A percentile compares a stretch with the other conserved stretches of the same genome.
phyloP scores from a whole-genome alignment of 2,329 filamentous ascomycete genomes.

The Aspergillus ochraceus region DNA sequence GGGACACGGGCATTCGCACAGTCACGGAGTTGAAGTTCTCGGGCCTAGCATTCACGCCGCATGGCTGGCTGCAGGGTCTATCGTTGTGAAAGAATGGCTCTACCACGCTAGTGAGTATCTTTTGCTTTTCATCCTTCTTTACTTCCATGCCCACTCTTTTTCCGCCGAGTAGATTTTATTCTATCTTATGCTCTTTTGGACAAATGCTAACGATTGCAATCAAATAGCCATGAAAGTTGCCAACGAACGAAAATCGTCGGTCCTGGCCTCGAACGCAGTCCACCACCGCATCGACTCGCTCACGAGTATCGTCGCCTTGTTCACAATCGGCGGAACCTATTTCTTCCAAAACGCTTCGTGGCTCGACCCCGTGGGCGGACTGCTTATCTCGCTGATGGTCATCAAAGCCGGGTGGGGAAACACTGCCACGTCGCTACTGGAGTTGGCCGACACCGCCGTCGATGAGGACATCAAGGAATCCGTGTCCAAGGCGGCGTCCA shows the following conservation, averaged over 20 bases:
- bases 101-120: constrained; percentile 83
- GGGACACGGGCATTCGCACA: constrained; percentile 63
- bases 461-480: constrained; percentile 78
- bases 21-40: constrained; percentile 50
- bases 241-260: constrained; percentile 88
- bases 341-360: constrained; percentile 81
- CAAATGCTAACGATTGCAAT: constrained; percentile 7
- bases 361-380: constrained; percentile 90
- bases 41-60: constrained; percentile 89
- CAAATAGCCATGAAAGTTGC: constrained; percentile 86
- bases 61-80: constrained; percentile 88
- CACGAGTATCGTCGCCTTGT: constrained; percentile 88
- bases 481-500: constrained; percentile 65
- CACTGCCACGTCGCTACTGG: constrained; percentile 75
- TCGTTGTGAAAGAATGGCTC: constrained; percentile 92
- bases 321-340: constrained; percentile 87
- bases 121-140: background rate
- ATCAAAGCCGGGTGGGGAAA: constrained; percentile 87
- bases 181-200: no score
- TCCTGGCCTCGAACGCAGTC: constrained; percentile 91
- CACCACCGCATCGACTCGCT: constrained; percentile 96
- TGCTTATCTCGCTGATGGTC: constrained; percentile 91
- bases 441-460: constrained; percentile 87
- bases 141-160: background rate
- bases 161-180: no score